Conservation (phyloP, 768 basidiomycete genomes). For the Pisolithus marmoratus region DNA sequence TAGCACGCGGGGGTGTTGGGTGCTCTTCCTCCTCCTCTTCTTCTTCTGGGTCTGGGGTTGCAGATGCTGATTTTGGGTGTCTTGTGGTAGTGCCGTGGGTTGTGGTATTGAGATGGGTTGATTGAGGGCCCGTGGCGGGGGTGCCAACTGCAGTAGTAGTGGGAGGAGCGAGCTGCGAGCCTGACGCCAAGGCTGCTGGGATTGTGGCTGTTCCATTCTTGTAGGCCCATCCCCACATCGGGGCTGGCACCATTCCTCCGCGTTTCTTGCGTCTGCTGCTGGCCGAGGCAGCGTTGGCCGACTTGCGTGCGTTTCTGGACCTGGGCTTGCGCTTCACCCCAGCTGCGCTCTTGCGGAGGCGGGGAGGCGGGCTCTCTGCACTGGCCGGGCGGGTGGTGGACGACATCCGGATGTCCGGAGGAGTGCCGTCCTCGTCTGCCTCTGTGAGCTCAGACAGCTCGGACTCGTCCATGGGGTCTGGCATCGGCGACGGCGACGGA, state of each 20-base stretch:
- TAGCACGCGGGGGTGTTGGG: conserved; percentile 42
- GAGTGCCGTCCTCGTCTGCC: conserved; percentile 34
- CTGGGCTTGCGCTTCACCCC: conserved; percentile 8
- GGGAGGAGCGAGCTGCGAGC: neutral
- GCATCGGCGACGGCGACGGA: conserved; percentile 46
- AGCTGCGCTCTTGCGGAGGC: conserved; percentile 7
- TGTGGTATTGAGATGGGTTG: conserved; percentile 2
- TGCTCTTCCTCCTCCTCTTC: conserved; percentile 39
- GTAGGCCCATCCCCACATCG: conserved; percentile 85
- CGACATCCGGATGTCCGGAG: conserved; percentile 15
- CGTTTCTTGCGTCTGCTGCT: conserved; percentile 44
- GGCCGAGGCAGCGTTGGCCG: conserved; percentile 1
- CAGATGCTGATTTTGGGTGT: neutral
- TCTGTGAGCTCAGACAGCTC: conserved; percentile 83
- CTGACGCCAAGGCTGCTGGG: neutral
- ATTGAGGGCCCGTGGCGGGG: conserved; percentile 3
- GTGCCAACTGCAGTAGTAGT: conserved; percentile 4
- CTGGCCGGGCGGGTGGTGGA: conserved; percentile 22
- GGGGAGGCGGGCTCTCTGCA: conserved; percentile 12
- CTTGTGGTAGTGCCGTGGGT: conserved; percentile 5
- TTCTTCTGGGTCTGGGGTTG: conserved; percentile 29
- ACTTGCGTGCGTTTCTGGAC: conserved; percentile 4
- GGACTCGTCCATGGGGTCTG: conserved; percentile 44
- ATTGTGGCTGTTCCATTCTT: conserved; percentile 30
- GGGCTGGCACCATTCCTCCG: conserved; percentile 67